Base-by-base conservation (phyloP, 2,329 filamentous ascomycete genomes). In the Chrysoporthe puriensis region DNA sequence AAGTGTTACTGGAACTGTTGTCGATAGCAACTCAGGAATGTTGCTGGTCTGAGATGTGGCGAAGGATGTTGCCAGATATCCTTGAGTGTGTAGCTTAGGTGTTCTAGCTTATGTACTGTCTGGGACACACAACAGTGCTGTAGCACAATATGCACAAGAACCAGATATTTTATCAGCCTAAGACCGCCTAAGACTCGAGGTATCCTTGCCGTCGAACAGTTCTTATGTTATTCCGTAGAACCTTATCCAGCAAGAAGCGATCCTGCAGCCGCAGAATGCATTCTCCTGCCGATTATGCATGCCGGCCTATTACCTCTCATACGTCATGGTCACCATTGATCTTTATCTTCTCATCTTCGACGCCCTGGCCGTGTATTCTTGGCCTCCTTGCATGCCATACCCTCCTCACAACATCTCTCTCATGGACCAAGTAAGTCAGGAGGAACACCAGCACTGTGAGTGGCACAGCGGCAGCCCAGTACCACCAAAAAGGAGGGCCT, bases 1-100 rank as follows among this genome's bases (percentile, higher is more conserved):
- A 7, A 76, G 73, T 56, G 71, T 70, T 9, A 76, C 74, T 4
- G 74, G 74, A 16, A 71, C 71, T 4, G 64, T 71, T 14, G 74
- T 72, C 3, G 60, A 67, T 42, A 73, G 72, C 6, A 71, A 75
- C 66, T 67, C 68, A 2, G 73, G 72, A n/a, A 44, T 48, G 14
- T 57, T 74, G 36, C 34, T 74, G 59, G 64, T 71, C 4, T 74
- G 36, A 66, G 43, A 13, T 0, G 16, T n/a, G 21, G 1, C 14
- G 4, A 18, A 21, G 9, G 11, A 52, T 40, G 9, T 9, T 40
- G 36, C 36, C 36, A 40, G 36, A 40, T 40, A 9, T 6, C 36
- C 9, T 40, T 40, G 36, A 5, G 46, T 26, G 26, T 57, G 40
- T 48, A 18, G 18, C 26, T 26, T 26, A 26, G 26, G 26, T 26